phyloP scores from a whole-genome alignment of 1,284 basidiomycete species.

The Trichosporon sp. region DNA sequence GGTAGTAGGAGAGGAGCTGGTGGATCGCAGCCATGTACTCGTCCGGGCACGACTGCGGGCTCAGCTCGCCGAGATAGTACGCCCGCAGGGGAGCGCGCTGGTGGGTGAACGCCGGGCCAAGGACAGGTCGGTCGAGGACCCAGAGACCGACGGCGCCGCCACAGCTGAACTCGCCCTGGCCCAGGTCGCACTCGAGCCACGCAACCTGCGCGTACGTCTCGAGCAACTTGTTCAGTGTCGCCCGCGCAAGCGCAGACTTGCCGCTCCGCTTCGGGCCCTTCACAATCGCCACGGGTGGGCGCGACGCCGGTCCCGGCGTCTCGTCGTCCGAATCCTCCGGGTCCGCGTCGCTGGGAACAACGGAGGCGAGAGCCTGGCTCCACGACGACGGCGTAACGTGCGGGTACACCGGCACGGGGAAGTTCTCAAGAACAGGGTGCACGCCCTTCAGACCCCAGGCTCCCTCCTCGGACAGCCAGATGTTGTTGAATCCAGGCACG shows the following conservation, averaged over 20 bases:
- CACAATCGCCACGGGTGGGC: constrained; percentile 56
- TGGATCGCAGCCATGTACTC: constrained; percentile 69
- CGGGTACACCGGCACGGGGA: constrained; percentile 51
- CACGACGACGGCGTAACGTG: constrained; percentile 57
- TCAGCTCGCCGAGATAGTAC: constrained; percentile 76
- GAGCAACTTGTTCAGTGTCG: constrained; percentile 67
- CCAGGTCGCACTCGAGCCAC: constrained; percentile 85
- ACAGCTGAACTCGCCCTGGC: constrained; percentile 90
- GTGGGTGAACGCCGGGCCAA: constrained; percentile 83
- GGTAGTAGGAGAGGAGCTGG: constrained; percentile 66
- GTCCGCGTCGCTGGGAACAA: background rate
- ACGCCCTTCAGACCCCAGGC: constrained; percentile 55
- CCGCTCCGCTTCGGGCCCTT: constrained; percentile 82
- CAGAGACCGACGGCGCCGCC: constrained; percentile 79
- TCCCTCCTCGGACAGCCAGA: constrained; percentile 38
- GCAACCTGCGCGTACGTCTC: constrained; percentile 66
- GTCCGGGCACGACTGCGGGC: constrained; percentile 73
- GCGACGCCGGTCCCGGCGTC: constrained; percentile 17
- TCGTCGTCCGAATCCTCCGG: constrained; percentile 24
- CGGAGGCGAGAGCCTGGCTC: constrained; percentile 53
- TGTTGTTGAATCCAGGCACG: constrained; percentile 44
- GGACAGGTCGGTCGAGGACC: constrained; percentile 61
- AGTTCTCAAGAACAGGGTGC: constrained; percentile 54
- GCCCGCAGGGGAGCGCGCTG: constrained; percentile 65
- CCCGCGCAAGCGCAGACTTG: constrained; percentile 80